Percentiles rank a stretch among this genome's conserved stretches.
Conservation (phyloP, 2,329 filamentous ascomycete species). For the Pseudogymnoascus sp. region DNA sequence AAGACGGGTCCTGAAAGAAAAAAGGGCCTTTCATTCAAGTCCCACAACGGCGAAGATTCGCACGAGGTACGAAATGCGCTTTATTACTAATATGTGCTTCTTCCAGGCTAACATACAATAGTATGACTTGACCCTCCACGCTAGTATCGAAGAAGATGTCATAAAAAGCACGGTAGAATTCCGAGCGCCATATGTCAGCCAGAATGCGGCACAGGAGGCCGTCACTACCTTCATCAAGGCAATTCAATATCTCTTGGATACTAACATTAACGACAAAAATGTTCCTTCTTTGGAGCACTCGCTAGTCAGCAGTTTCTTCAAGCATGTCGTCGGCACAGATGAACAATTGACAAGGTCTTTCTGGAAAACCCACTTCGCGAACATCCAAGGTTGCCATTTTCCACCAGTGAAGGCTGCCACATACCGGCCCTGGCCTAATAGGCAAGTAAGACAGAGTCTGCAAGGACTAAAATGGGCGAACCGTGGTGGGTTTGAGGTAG, state of each 20-base stretch:
- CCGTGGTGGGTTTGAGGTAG: not conserved
- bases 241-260: not conserved
- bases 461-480: not conserved
- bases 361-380: not conserved
- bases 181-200: not conserved
- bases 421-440: not conserved
- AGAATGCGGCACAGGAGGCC: not conserved
- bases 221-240: not conserved
- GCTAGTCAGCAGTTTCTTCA: not conserved
- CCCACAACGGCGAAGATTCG: constrained; percentile 1
- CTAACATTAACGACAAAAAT: not conserved
- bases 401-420: not conserved
- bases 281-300: not conserved
- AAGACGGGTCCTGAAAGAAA: not conserved
- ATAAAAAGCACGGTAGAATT: not conserved
- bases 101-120: not conserved
- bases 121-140: constrained; percentile 8
- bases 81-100: not conserved
- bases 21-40: not conserved
- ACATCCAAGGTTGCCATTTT: not conserved
- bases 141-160: not conserved
- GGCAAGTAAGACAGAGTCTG: not conserved
- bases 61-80: not conserved
- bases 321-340: not conserved
- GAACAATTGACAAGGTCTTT: not conserved